A percentile compares a stretch with the other conserved stretches of the same genome.
Evolutionary conservation across 1,284 basidiomycete genomes (phyloP).

Genomic region (Thecaphora thlaspeos): DNA sequence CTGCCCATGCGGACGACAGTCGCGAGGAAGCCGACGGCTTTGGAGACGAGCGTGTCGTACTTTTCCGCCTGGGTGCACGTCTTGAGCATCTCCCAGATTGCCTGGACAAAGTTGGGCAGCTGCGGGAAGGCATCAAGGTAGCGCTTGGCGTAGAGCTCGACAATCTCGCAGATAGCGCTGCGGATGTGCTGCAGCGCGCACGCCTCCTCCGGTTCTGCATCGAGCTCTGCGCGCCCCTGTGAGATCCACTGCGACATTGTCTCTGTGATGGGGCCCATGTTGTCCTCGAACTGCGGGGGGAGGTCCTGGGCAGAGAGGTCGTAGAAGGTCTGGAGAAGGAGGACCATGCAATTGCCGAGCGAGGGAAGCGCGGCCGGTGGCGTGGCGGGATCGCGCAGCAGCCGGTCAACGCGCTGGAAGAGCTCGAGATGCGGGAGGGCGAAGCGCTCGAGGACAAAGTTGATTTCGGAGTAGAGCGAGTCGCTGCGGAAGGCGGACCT

Average conservation of each 20-base stretch:
- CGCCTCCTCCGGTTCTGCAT: conserved; percentile 71
- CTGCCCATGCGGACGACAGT: conserved; percentile 70
- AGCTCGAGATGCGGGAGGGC: conserved; percentile 75
- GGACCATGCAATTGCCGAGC: conserved; percentile 58
- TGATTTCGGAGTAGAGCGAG: conserved; percentile 84
- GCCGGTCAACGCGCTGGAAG: conserved; percentile 38
- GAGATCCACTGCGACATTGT: conserved; percentile 46
- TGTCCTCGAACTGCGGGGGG: conserved; percentile 89
- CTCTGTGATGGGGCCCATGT: conserved; percentile 62
- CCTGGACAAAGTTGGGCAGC: conserved; percentile 78
- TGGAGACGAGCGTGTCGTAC: conserved; percentile 88
- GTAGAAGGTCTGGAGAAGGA: conserved; percentile 85
- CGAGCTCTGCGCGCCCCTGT: conserved; percentile 47
- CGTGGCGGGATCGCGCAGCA: conserved; percentile 57
- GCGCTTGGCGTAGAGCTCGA: conserved; percentile 86
- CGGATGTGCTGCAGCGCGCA: conserved; percentile 83
- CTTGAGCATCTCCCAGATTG: conserved; percentile 86
- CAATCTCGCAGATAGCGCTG: conserved; percentile 85
- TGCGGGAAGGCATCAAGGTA: conserved; percentile 84
- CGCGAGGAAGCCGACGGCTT: conserved; percentile 86
- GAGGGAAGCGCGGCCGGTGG: conserved; percentile 55
- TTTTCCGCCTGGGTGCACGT: conserved; percentile 70
- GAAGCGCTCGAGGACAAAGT: conserved; percentile 82
- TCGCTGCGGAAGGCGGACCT: conserved; percentile 85
- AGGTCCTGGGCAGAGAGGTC: conserved; percentile 94